Evolutionary conservation across 257 asterid species (phyloP).

Genomic region (Ballota nigra): DNA sequence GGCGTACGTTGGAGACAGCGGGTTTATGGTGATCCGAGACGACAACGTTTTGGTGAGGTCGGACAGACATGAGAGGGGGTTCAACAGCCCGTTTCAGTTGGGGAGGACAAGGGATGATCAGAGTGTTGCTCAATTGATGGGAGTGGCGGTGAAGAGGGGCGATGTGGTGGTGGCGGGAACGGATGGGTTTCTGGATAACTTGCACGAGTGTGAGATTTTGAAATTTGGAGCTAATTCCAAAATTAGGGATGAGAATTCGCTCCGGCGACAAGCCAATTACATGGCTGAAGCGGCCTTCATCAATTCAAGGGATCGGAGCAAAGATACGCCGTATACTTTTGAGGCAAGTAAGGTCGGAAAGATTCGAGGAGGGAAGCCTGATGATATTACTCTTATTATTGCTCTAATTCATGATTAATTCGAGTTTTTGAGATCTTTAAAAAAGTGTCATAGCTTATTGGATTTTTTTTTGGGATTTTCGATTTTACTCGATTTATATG

Average conservation of each 20-base stretch:
- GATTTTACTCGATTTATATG: too few relatives aligned
- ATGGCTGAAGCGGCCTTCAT: neutral
- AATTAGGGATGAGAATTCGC: neutral
- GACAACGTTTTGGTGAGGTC: neutral
- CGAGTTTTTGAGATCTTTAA: too few relatives aligned
- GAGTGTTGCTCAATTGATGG: neutral
- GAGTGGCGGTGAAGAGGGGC: neutral
- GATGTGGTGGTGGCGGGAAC: neutral
- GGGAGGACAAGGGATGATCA: neutral
- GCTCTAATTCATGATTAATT: neutral
- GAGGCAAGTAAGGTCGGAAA: neutral
- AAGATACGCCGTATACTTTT: neutral
- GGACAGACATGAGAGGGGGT: neutral
- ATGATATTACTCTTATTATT: neutral
- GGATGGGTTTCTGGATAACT: neutral
- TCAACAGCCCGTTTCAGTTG: neutral
- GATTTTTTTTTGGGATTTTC: too few relatives aligned
- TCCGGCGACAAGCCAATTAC: neutral
- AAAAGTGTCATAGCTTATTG: too few relatives aligned
- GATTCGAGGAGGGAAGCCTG: neutral
- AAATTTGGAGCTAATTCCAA: neutral
- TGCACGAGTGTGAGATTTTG: neutral
- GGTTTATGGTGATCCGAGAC: neutral
- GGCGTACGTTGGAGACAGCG: neutral
- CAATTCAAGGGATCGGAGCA: neutral